Base-by-base conservation (phyloP, 306 rosid species). In the Prunus salicina region DNA sequence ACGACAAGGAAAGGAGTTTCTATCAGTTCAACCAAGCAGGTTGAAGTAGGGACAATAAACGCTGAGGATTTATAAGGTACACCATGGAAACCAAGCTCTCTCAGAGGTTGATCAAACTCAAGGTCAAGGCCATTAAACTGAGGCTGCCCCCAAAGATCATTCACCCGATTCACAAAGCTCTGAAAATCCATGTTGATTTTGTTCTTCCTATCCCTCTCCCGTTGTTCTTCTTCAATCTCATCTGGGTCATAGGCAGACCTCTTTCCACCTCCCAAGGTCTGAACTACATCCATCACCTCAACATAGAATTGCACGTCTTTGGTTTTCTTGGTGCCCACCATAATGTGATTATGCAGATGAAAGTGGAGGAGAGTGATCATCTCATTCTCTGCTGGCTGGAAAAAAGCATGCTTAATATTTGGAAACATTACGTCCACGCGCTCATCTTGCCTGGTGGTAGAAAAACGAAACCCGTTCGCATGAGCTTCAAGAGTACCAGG, bases 351-450 rank as follows among this genome's bases (percentile, higher is more conserved):
- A 85, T 92, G 97, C 82, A 94, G 83, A 89, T 94, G 96, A 77
- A 94, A 94, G 80, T 94, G 98, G 71, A 94, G 84, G 8, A 94
- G 90, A 27, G 97, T 94, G 83, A 91, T 94, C 98, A 94, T 91
- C 81, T 94, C 98, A 80, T 94, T 94, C 80, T 94, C 97, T 18
- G 98, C 97, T n/a, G 98, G 97, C 90, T 92, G 98, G 74, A 91
- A 94, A 72, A 91, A 85, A 3, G 98, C 96, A 88, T 94, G 98
- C 81, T 92, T 94, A 60, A 94, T 82, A 81, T 94, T 94, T 20
- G 72, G 87, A 82, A 82, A 94, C 98, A 94, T 84, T 55, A 94
- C 12, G 49, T 94, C 97, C 28, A 82, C 95, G 14, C 98, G 96
- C 77, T 94, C 98, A 47, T 94, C 98, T 28, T 81, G 84, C 78